A percentile compares a stretch with the other conserved stretches of the same genome.
These are phyloP conservation scores for Betula pendula DNA, from an alignment of 306 rosid species.

Conservation along the genomic window DNA sequence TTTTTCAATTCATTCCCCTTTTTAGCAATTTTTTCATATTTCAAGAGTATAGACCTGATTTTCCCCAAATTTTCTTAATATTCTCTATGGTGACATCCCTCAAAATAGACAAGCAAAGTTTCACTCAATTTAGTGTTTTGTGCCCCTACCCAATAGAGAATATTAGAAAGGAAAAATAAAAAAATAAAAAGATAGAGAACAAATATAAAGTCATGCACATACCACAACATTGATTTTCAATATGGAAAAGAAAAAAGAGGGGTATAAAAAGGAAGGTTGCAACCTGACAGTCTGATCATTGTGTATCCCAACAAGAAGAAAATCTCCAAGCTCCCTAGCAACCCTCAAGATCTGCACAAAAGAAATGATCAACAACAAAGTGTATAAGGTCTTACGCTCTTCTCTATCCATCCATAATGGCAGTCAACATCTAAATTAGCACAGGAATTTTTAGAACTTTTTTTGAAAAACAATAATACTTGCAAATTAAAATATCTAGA, in stretches of 20 bases:
- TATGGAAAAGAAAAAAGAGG: slow-evolving; percentile 1
- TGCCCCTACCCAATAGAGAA: not conserved
- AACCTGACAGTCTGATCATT: slow-evolving; percentile 93
- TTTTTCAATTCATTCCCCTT: not conserved
- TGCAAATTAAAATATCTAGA: not conserved
- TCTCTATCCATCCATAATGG: not conserved
- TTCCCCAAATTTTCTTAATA: not conserved
- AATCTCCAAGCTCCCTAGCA: slow-evolving; percentile 86
- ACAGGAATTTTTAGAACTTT: not conserved
- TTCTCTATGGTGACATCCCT: not conserved
- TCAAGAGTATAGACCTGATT: not conserved
- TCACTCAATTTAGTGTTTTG: not conserved
- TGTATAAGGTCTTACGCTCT: slow-evolving; percentile 14
- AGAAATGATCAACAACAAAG: slow-evolving; percentile 21
- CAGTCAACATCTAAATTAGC: not conserved
- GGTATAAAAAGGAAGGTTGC: slow-evolving; percentile 19
- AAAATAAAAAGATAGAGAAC: not conserved
- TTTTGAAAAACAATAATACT: not conserved
- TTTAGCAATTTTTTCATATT: not conserved
- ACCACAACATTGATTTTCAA: not conserved
- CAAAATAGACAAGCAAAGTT: not conserved
- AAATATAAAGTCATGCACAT: not conserved
- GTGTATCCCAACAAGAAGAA: slow-evolving; percentile 97
- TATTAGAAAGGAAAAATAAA: not conserved
- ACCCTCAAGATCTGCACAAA: slow-evolving; percentile 73